Evolutionary conservation across 108 stramenopile species (phyloP).

Genomic region (Pseudonitzschia pungens): DNA sequence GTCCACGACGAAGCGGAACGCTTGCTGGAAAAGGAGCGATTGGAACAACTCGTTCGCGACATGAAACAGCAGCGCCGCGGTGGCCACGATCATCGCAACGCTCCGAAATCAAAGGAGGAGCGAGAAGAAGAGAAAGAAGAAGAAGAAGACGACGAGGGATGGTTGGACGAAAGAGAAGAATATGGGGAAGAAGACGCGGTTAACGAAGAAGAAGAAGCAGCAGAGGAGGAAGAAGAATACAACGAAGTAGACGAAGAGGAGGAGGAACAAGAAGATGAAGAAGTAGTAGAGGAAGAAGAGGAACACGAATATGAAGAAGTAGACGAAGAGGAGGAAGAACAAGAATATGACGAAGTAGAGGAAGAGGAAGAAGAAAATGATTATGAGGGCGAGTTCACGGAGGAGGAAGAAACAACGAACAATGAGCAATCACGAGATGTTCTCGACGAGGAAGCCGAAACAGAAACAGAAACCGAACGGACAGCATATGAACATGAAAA

Average conservation of each 20-base stretch:
- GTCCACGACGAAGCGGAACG: slow-evolving; percentile 17
- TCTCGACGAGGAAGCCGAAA: too few species aligned
- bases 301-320: neutral
- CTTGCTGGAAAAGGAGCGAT: slow-evolving; percentile 23
- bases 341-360: neutral
- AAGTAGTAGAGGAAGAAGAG: neutral
- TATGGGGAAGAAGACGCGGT: neutral
- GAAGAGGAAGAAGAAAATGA: neutral
- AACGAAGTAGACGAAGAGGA: neutral
- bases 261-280: slow-evolving; percentile 12
- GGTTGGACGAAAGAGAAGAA: too few species aligned
- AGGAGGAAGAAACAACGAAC: neutral
- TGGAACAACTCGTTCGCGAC: slow-evolving; percentile 22
- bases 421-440: too few species aligned
- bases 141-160: too few species aligned
- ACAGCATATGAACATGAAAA: too few species aligned
- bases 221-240: neutral
- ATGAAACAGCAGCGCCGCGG: neutral
- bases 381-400: neutral
- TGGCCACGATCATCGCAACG: neutral
- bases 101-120: neutral
- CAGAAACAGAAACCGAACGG: too few species aligned
- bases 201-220: neutral
- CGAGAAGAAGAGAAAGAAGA: slow-evolving; percentile 1
- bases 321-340: slow-evolving; percentile 1